phyloP scores from a whole-genome alignment of 345 rosid genomes.

The Odontarrhena argentea region DNA sequence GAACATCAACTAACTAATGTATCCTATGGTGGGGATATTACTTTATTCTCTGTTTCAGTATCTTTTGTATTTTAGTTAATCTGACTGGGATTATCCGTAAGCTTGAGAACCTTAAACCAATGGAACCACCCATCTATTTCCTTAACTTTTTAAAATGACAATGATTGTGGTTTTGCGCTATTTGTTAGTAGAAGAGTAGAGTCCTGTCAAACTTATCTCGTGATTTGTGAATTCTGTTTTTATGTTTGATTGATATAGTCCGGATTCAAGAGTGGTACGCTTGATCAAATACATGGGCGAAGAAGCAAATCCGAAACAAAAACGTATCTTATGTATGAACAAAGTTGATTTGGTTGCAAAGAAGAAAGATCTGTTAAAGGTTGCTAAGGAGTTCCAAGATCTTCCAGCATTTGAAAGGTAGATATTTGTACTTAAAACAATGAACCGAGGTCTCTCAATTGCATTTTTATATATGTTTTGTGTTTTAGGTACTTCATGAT shows the following conservation, averaged over 20 bases:
- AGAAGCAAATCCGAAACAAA: conserved; percentile 64
- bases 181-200: not conserved
- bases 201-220: not conserved
- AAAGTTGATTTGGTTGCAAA: conserved; percentile 82
- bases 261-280: conserved; percentile 76
- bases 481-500: conserved; percentile 76
- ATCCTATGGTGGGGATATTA: conserved; percentile 3
- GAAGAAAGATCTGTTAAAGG: conserved; percentile 76
- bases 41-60: not conserved
- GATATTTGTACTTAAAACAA: not conserved
- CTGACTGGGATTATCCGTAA: not conserved
- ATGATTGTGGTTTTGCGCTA: not conserved
- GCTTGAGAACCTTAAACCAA: not conserved
- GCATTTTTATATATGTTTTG: conserved; percentile 3
- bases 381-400: conserved; percentile 72
- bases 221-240: conserved; percentile 12
- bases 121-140: not conserved
- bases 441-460: not conserved
- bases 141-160: not conserved
- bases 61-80: not conserved
- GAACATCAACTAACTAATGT: not conserved
- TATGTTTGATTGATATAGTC: conserved; percentile 48
- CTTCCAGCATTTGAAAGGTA: conserved; percentile 87
- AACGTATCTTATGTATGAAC: conserved; percentile 86
- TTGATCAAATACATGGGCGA: conserved; percentile 74